Conservation (phyloP, 2,329 filamentous ascomycete species). For the Pseudopithomyces maydicus region DNA sequence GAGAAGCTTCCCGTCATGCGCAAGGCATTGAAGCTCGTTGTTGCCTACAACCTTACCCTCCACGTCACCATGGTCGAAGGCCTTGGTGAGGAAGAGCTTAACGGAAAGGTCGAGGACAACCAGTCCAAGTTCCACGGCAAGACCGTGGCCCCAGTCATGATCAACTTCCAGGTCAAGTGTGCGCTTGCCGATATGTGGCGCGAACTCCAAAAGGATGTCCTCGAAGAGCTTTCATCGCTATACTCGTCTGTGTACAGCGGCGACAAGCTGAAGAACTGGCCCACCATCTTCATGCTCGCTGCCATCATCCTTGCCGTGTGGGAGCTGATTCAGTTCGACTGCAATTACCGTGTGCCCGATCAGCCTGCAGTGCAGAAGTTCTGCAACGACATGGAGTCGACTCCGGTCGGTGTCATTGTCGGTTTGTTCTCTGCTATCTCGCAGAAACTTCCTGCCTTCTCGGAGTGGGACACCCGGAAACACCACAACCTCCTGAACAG, state of each 20-base stretch:
- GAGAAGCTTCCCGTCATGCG: constrained; percentile 88
- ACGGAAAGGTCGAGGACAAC: constrained; percentile 85
- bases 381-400: constrained; percentile 95
- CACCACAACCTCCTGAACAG: constrained; percentile 91
- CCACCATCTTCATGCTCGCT: constrained; percentile 96
- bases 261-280: constrained; percentile 98
- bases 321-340: constrained; percentile 99
- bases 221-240: constrained; percentile 87
- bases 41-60: constrained; percentile 93
- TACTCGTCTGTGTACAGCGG: constrained; percentile 99
- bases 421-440: constrained; percentile 97
- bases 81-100: constrained; percentile 76
- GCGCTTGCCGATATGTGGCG: constrained; percentile 98
- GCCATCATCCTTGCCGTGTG: constrained; percentile 92
- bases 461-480: constrained; percentile 91
- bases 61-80: constrained; percentile 96
- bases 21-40: constrained; percentile 91
- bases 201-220: constrained; percentile 91
- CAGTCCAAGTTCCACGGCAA: constrained; percentile 88
- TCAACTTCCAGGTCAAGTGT: constrained; percentile 99
- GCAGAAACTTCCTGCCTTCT: constrained; percentile 89
- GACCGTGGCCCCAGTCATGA: constrained; percentile 94
- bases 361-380: constrained; percentile 87
- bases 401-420: constrained; percentile 93
- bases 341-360: constrained; percentile 91